Conservation (phyloP, 2,329 filamentous ascomycete species). For the Chrysoporthe cubensis region DNA sequence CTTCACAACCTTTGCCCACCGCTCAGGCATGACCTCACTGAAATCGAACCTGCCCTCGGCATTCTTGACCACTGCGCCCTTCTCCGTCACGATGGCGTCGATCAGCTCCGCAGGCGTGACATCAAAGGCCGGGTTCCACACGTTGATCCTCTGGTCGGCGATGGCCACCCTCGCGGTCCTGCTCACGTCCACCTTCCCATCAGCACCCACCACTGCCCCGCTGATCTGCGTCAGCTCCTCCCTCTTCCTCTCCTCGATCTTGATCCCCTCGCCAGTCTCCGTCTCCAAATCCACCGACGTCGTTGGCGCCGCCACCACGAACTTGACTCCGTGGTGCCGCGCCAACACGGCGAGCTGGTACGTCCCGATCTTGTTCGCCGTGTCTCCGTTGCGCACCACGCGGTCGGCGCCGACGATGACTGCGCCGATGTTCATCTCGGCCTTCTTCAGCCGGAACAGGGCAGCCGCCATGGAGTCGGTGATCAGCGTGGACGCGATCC, state of each 20-base stretch:
- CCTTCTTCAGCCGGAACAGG: conserved; percentile 69
- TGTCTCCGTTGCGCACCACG: conserved; percentile 95
- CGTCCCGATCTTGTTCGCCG: conserved; percentile 97
- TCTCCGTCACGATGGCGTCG: conserved; percentile 92
- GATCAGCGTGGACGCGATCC: conserved; percentile 87
- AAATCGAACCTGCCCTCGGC: conserved; percentile 71
- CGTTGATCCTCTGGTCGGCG: conserved; percentile 75
- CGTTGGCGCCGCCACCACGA: conserved; percentile 90
- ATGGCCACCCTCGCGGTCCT: conserved; percentile 76
- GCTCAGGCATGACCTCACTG: conserved; percentile 57
- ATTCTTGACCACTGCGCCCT: conserved; percentile 81
- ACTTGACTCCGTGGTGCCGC: conserved; percentile 85
- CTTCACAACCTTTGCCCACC: conserved; percentile 49
- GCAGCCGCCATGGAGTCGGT: conserved; percentile 97
- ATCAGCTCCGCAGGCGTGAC: conserved; percentile 89
- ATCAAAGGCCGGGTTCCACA: conserved; percentile 98
- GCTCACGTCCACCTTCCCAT: conserved; percentile 65
- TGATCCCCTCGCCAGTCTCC: conserved; percentile 75
- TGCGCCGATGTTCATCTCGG: conserved; percentile 72
- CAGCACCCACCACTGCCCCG: conserved; percentile 70
- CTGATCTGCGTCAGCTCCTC: conserved; percentile 85
- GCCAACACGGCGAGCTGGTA: conserved; percentile 93
- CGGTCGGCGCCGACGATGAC: conserved; percentile 95
- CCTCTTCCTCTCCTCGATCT: conserved; percentile 84
- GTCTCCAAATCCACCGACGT: conserved; percentile 92